Base-by-base conservation (phyloP, 805 yeast genomes). In the Saccharomycopsis capsularis region DNA sequence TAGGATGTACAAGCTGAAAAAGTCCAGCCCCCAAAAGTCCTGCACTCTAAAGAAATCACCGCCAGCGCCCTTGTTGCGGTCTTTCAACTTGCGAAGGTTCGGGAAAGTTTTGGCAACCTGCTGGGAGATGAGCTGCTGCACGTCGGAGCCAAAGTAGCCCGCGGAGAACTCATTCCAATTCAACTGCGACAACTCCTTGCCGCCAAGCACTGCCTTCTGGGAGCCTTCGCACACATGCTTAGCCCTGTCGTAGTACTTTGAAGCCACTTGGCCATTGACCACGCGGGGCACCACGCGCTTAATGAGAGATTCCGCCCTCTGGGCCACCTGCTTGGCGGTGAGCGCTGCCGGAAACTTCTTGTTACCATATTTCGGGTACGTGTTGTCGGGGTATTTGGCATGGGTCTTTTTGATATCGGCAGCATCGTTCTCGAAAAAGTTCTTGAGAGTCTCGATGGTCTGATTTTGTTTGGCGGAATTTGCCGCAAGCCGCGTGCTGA, bases 111-210 rank as follows among this genome's bases (percentile, higher is more conserved):
- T 15, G 3, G 42, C 9, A 3, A 47, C 47, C 21, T 22, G 23
- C 34, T 13, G 19, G 5, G 47, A 19, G 2, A 46, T 41, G 4
- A 25, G 4, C 22, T 45, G 45, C 30, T 51, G 55, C 13, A 18
- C 29, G 22, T 49, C 40, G 16, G 41, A 29, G 9, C 55, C 55
- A 29, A 51, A 40, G 36, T 51, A 51, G 3, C 55, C 55, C 9
- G 23, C 40, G n/a, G 45, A 29, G 25, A 51, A 51, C 19, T 48
- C 39, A 9, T 34, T 21, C 36, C 51, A 48, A 24, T 51, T 42
- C 23, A 52, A 36, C 27, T n/a, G 35, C 2, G 36, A 13, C 16
- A 42, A 32, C 3, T 51, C 48, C 24, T 36, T 23, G 13, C 39
- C 38, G 18, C 22, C 22, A 13, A 47, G 29, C n/a, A 29, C 23